phyloP scores from a whole-genome alignment of 129 eudicot species.

The Flaveria bidentis region DNA sequence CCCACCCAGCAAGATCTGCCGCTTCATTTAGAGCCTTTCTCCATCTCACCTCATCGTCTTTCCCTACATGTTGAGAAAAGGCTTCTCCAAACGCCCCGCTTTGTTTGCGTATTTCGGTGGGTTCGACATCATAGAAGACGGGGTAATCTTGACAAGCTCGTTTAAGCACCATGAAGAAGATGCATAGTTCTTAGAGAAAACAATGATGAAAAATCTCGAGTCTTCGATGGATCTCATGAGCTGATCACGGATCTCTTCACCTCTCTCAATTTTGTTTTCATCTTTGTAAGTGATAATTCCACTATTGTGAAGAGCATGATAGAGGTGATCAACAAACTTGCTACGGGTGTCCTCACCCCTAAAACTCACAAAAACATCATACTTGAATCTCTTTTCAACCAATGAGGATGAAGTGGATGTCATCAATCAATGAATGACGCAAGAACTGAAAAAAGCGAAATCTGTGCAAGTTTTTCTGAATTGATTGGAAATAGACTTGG shows the following conservation, averaged over 20 bases:
- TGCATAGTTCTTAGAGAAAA: too few relatives aligned
- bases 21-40: background rate
- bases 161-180: too few relatives aligned
- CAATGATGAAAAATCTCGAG: too few relatives aligned
- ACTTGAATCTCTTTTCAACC: background rate
- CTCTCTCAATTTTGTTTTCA: background rate
- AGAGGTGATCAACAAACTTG: background rate
- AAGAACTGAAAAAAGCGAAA: background rate
- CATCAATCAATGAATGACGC: background rate
- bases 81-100: background rate
- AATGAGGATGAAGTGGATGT: background rate
- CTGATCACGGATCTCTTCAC: too few relatives aligned
- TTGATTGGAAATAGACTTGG: background rate
- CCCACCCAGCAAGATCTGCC: background rate
- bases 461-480: background rate
- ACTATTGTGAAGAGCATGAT: background rate
- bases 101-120: too few relatives aligned
- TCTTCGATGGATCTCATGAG: too few relatives aligned
- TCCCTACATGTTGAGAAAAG: background rate
- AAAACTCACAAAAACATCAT: background rate
- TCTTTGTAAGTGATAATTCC: constrained; percentile 9
- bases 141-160: too few relatives aligned
- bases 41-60: background rate
- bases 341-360: background rate
- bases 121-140: too few relatives aligned